Base-by-base conservation (phyloP, 2,329 filamentous ascomycete species). In the Diaporthe citrichinensis region DNA sequence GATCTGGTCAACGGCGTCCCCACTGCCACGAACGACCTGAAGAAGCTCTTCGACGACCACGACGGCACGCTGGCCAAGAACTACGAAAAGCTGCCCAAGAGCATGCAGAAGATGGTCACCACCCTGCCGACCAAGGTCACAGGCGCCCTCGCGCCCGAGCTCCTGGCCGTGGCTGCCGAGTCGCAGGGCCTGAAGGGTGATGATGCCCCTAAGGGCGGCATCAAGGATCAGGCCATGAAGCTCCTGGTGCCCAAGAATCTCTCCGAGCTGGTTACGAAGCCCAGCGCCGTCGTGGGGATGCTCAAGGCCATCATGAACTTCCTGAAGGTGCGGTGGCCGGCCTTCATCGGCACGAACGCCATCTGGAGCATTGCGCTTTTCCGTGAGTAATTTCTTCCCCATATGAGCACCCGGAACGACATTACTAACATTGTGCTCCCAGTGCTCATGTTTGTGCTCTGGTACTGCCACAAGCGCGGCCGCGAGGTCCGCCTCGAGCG, bases 391-490 rank as follows among this genome's bases (percentile, higher is more conserved):
- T 25, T 46, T 15, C 34, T 51, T 10, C 7, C 17, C n/a, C 28
- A 20, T 12, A 15, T 25, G 28, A 2, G 23, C n/a, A 15, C 31
- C 15, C 23, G 53, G 25, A 20, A 39, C 25, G n/a, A n/a, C n/a
- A 12, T 31, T 20, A 28, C 25, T 73, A 6, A 31, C 34, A 10
- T 3, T 17, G 41, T 61, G 62, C 78, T 80, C 20, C 77, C 74
- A 94, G 94, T 98, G 73, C 89, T 98, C 23, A 90, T 99, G 74
- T 97, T 98, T 82, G 95, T 98, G 59, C 92, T 98, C 80, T 99
- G 96, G 96, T 99, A 98, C 86, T 98, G 96, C 86, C 94, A 98
- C 85, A 98, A 98, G 87, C 94, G 97, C 72, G 97, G 97, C 53
- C 92, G 92, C 59, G 96, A 99, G 86, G 92, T 92, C 9, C 91